Evolutionary conservation across 306 rosid genomes (phyloP), one percentile per base, ranked within the genome.

Genomic region (Hylodesmum podocarpum): DNA sequence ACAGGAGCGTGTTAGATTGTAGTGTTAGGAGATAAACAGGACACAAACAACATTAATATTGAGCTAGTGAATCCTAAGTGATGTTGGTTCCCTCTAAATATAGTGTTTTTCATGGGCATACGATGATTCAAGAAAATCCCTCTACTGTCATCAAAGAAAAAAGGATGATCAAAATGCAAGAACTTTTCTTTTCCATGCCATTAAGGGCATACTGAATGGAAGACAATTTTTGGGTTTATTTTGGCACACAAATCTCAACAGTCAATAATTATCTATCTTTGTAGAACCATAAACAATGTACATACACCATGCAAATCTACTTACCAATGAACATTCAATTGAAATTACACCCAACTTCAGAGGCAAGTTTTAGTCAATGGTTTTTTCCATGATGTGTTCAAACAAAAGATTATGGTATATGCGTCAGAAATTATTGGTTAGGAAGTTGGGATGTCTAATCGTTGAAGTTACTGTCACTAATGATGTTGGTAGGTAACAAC

Each of bases 391-490:
- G n/a, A n/a, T 37, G 28, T 8, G 58, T 63, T 41, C 15, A 21
- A 1, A 28, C 6, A 72, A 66, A 80, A 65, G 59, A 71, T 70
- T 28, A 43, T 10, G 77, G n/a, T 11, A 1, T 10, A 1, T 10
- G 44, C 58, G 7, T 9, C 5, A 10, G 54, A 12, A 6, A 77
- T 39, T 21, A 66, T 54, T 5, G n/a, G 49, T 39, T 19, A 14
- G 67, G 15, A 67, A 55, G 69, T 67, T 77, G 69, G 68, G 66
- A 40, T 57, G 81, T 77, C 80, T 43, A 16, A 47, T 77, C 75
- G 39, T 10, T 0, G 8, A 13, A 31, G 49, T 34, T 67, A 36
- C 58, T 59, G 19, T 58, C 28, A 58, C 58, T 25, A 43, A 67
- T 67, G 25, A 50, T 25, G 11, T 40, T 68, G 63, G 58, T 78